A percentile compares a stretch with the other conserved stretches of the same genome.
These are phyloP conservation scores for Raddia guianensis DNA, from an alignment of 176 grass and related monocot genomes.

Conservation along the genomic window DNA sequence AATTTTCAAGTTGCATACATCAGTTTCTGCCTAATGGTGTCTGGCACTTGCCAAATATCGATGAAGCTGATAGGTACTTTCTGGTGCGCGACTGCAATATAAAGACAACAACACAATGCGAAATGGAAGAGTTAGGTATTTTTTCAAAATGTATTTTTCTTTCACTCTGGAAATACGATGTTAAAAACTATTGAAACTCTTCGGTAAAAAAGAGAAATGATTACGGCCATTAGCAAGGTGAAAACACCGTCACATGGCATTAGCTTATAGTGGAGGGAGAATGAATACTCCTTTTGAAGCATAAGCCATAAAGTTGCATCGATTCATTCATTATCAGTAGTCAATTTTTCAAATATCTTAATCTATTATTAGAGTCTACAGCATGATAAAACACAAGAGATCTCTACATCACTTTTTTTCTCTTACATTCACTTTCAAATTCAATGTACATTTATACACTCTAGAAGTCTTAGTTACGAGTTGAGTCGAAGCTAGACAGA, in stretches of 20 bases:
- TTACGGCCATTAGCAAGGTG: conserved; percentile 46
- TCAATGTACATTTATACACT: too few species aligned
- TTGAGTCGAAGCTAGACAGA: too few species aligned
- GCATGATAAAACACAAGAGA: too few species aligned
- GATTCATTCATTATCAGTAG: conserved; percentile 1
- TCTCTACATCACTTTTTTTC: too few species aligned
- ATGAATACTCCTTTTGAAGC: conserved; percentile 64
- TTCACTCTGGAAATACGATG: background rate
- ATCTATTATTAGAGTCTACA: too few species aligned
- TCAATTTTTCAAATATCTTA: background rate
- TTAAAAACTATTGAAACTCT: background rate
- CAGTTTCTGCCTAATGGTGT: background rate
- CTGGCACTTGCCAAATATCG: background rate
- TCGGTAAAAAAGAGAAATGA: conserved; percentile 32
- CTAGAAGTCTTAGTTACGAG: too few species aligned
- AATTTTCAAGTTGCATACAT: background rate
- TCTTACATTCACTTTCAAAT: too few species aligned
- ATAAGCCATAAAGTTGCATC: conserved; percentile 26
- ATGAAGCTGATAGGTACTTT: background rate
- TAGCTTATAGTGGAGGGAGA: conserved; percentile 54
- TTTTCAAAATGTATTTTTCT: conserved; percentile 3
- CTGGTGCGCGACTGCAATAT: background rate
- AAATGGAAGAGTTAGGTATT: conserved; percentile 38
- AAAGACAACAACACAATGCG: background rate
- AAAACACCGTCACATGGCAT: conserved; percentile 64